Base-by-base conservation (phyloP, 164 flowering plant species). In the Stephania cephalantha region DNA sequence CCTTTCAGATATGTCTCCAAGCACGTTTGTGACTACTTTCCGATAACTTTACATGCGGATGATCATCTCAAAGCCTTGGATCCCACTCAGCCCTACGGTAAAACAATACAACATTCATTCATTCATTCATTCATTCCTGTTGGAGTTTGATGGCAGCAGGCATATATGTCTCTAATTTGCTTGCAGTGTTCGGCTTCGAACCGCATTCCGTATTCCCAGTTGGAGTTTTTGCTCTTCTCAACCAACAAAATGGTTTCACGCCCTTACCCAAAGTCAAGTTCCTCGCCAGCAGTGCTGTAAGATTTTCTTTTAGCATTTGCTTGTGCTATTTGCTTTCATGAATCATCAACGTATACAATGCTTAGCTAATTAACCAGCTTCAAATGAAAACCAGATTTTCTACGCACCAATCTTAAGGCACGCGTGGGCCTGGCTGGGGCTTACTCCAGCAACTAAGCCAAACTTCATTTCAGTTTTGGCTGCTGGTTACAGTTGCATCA, bases 131-230 rank as follows among this genome's bases (percentile, higher is more conserved):
- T 35, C 42, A 35, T 35, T 35, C 42, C 2, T 35, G 42, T 35
- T 35, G 42, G 42, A 35, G 42, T 35, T 35, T 35, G 42, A 35
- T 35, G 42, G 42, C 42, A 35, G 42, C 42, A 35, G 42, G 42
- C 42, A 35, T 35, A 35, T 35, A 35, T 35, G 42, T 35, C 42
- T 35, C 42, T 35, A 35, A 35, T 35, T 35, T 35, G 42, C 42
- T 35, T 35, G 42, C 1, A 95, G 99, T 96, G 13, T 89, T 93
- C 79, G 99, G 89, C 42, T 90, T 85, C 71, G 99, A 96, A 78
- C 99, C 99, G 46, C 99, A 96, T 85, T 96, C 98, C 15, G 97
- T 94, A 81, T 81, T 86, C 81, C 99, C 99, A 17, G 85, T 96
- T 76, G 98, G 95, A 20, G 88, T 87, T 61, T 86, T 88, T 77